phyloP scores from a whole-genome alignment of 169 alveolate genomes.

The Plasmodium blacklocki region DNA sequence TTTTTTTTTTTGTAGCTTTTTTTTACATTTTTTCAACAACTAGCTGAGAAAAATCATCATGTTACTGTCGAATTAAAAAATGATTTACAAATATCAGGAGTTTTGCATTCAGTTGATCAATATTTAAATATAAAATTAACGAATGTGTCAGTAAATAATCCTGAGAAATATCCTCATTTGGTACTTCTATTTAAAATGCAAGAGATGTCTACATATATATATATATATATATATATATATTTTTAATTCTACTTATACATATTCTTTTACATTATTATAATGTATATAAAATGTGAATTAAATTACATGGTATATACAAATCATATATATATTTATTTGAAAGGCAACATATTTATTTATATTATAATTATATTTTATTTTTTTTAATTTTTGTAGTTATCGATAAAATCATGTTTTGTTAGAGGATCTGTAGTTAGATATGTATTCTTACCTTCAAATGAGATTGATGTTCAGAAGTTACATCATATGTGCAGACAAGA shows the following conservation, averaged over 20 bases:
- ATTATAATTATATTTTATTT: not conserved
- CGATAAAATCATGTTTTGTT: conserved; percentile 93
- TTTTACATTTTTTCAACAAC: conserved; percentile 92
- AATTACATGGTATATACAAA: not conserved
- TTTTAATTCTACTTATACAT: not conserved
- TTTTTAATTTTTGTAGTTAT: conserved; percentile 74
- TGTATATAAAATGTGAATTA: not conserved
- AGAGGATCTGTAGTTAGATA: conserved; percentile 97
- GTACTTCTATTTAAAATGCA: conserved; percentile 53
- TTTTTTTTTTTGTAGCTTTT: conserved; percentile 84
- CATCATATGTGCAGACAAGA: conserved; percentile 93
- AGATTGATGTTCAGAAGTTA: conserved; percentile 91
- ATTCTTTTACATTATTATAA: too few species aligned
- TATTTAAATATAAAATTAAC: conserved; percentile 93
- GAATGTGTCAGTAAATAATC: conserved; percentile 92
- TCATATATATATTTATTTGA: not conserved
- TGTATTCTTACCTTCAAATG: conserved; percentile 91
- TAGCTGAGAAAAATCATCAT: conserved; percentile 91
- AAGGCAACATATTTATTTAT: not conserved
- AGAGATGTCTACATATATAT: not conserved
- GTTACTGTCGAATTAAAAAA: conserved; percentile 95
- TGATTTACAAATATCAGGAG: conserved; percentile 94
- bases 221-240: conserved; percentile 5
- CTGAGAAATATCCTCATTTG: conserved; percentile 93
- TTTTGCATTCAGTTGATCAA: conserved; percentile 93